Percentiles rank a stretch among this genome's conserved stretches.
These are phyloP conservation scores for Fraxinus sp. DNA, from an alignment of 305 asterid species.

Conservation along the genomic window DNA sequence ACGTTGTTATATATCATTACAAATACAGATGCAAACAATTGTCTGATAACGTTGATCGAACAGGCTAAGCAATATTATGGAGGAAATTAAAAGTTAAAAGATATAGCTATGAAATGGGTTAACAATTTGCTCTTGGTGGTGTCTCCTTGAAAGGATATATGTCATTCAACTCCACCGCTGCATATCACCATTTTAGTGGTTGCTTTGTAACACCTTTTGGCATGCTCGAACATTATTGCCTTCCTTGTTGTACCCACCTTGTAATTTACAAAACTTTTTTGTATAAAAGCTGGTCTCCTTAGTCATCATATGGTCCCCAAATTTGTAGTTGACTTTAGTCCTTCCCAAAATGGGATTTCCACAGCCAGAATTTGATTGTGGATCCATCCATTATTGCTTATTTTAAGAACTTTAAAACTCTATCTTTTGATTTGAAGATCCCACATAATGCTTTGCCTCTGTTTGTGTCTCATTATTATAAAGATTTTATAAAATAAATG, in stretches of 20 bases:
- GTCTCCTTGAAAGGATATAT: slow-evolving; percentile 7
- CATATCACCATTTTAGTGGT: not conserved
- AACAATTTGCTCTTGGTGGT: not conserved
- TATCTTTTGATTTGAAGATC: not conserved
- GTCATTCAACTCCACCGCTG: slow-evolving; percentile 4
- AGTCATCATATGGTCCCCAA: not conserved
- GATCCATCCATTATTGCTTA: not conserved
- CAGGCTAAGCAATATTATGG: not conserved
- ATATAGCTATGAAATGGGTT: not conserved
- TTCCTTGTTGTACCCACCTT: slow-evolving; percentile 4
- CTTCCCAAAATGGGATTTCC: not conserved
- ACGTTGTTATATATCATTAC: no score
- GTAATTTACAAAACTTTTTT: not conserved
- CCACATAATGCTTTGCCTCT: not conserved
- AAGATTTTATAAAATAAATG: no score
- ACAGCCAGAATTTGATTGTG: not conserved
- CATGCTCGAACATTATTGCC: slow-evolving; percentile 2
- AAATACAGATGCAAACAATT: not conserved
- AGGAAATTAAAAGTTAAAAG: not conserved
- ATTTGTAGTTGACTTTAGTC: not conserved
- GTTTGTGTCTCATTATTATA: not conserved
- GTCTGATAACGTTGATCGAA: not conserved
- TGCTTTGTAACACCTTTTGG: slow-evolving; percentile 9
- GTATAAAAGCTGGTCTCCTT: not conserved
- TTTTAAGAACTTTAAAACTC: not conserved